Evolutionary conservation across 345 rosid genomes (phyloP), one percentile per base, ranked within the genome.

Genomic region (Citrus trifoliata): DNA sequence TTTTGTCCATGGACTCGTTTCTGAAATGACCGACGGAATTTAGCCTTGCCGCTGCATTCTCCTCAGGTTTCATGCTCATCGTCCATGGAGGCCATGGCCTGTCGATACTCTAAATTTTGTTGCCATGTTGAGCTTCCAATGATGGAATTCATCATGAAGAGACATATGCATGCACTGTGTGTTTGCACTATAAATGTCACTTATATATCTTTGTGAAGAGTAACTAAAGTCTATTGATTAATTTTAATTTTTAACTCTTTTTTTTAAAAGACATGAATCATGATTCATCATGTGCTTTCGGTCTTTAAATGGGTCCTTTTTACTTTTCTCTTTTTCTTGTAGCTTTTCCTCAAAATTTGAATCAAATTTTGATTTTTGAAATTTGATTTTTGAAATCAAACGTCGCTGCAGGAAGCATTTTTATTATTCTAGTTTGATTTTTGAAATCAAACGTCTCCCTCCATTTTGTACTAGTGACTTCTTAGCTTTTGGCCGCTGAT

Each of bases 391-490:
- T n/a, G n/a, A n/a, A n/a, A n/a, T n/a, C n/a, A n/a, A n/a, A n/a
- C n/a, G n/a, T n/a, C 37, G 66, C 24, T n/a, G 67, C 2, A 4
- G 3, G n/a, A 67, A 37, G 16, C 28, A 59, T 24, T 40, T 25
- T 27, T 5, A 14, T 42, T 9, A 19, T 8, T 55, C 58, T 30
- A 19, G 37, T 74, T 74, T 74, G 58, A 74, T 61, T 62, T 62
- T 74, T 19, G 58, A 74, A 61, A 38, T 42, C 69, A 62, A 42
- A 9, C 9, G 22, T 71, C 56, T 73, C 76, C 67, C 76, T 73
- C 67, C 18, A 16, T 30, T 8, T 61, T 61, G 64, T 10, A 60
- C 27, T 3, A 10, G 12, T 24, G 10, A 13, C 18, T 3, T 1
- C 18, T 46, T 10, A 42, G 51, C 51, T 46, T 46, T 3, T 46